These are phyloP conservation scores for Yamagishiella unicocca DNA, from an alignment of 139 green algal species.

Conservation along the genomic window DNA sequence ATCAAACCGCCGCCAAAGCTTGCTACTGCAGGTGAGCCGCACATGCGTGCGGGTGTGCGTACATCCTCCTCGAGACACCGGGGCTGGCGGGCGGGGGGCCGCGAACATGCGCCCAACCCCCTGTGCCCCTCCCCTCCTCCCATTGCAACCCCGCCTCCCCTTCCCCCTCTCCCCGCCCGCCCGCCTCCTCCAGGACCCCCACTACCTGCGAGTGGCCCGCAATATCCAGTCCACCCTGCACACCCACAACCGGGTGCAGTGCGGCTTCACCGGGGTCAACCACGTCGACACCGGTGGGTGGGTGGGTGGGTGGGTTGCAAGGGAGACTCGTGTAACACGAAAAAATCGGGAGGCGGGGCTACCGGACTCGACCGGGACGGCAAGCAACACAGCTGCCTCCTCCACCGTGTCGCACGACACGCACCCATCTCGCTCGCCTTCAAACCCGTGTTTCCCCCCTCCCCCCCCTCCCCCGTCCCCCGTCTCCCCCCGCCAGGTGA, in stretches of 20 bases:
- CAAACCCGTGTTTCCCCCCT: neutral
- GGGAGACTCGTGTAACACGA: neutral
- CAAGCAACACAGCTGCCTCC: too few relatives aligned
- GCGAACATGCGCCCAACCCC: too few relatives aligned
- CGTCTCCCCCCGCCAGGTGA: slow-evolving; percentile 45
- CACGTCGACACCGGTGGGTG: slow-evolving; percentile 75
- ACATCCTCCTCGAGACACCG: too few relatives aligned
- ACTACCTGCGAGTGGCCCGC: slow-evolving; percentile 52
- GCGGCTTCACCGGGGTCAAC: slow-evolving; percentile 76
- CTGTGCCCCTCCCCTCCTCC: neutral
- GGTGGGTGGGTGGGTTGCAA: neutral
- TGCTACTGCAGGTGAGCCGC: too few relatives aligned
- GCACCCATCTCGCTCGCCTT: neutral
- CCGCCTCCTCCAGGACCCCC: slow-evolving; percentile 37
- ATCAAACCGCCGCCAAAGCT: too few relatives aligned
- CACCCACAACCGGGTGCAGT: slow-evolving; percentile 57
- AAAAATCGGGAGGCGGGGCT: too few relatives aligned
- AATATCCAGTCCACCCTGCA: slow-evolving; percentile 63
- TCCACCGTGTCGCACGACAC: neutral
- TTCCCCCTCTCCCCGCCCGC: neutral
- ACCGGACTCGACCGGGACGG: too few relatives aligned
- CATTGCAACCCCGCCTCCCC: neutral
- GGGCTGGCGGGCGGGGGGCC: too few relatives aligned
- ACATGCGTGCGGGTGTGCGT: too few relatives aligned
- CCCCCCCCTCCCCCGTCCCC: neutral